Evolutionary conservation across 2,329 filamentous ascomycete genomes (phyloP).

Genomic region (Exophiala xenobiotica): DNA sequence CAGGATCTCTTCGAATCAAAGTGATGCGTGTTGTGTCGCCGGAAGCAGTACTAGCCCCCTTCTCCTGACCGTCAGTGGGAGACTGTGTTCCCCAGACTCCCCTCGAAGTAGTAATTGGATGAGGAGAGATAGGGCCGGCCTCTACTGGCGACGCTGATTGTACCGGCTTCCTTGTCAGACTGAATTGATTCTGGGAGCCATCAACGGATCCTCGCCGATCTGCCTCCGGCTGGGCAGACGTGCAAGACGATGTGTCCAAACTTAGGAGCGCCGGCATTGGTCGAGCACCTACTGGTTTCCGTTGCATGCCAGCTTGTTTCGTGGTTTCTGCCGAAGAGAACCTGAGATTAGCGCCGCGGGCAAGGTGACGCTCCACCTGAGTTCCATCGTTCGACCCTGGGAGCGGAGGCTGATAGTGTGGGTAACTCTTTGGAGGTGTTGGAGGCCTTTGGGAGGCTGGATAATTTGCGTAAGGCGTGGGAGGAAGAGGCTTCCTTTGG

Average conservation of each 20-base stretch:
- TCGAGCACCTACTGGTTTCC: slow-evolving; percentile 26
- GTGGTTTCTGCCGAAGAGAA: slow-evolving; percentile 10
- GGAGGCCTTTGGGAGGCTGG: slow-evolving; percentile 22
- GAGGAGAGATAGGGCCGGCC: not conserved
- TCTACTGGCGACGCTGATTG: slow-evolving; percentile 3
- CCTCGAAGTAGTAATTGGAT: not conserved
- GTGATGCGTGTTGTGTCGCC: slow-evolving; percentile 41
- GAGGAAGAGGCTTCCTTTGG: slow-evolving; percentile 30
- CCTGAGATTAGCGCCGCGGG: slow-evolving; percentile 23
- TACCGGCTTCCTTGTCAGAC: slow-evolving; percentile 18
- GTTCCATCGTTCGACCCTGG: slow-evolving; percentile 11
- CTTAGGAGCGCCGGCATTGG: slow-evolving; percentile 8
- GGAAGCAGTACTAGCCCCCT: not conserved
- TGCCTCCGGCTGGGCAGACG: not conserved
- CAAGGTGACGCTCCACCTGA: slow-evolving; percentile 23
- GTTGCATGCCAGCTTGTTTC: not conserved
- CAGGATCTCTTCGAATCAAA: slow-evolving; percentile 71
- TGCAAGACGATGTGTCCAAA: slow-evolving; percentile 2
- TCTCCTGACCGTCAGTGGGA: not conserved
- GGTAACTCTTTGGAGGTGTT: slow-evolving; percentile 28
- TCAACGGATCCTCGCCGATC: slow-evolving; percentile 3
- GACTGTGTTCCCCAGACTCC: not conserved
- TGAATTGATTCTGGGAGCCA: slow-evolving; percentile 7
- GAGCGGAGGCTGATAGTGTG: slow-evolving; percentile 22
- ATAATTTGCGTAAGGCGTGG: slow-evolving; percentile 25